Conservation (phyloP, 108 stramenopile species). For the Cylindrotheca closterium region DNA sequence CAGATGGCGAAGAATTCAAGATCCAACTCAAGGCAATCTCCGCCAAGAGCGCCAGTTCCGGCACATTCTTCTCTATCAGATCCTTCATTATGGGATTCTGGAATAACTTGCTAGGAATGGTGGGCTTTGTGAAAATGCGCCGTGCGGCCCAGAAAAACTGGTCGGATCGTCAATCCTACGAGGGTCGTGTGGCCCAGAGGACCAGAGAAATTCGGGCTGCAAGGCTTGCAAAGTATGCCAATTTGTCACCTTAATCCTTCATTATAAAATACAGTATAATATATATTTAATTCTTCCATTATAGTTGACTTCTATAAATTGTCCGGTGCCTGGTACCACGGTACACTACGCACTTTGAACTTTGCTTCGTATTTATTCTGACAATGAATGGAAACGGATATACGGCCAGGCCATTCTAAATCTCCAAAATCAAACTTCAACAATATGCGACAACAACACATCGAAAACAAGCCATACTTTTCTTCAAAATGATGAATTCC, state of each 20-base stretch:
- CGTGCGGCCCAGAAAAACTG: slow-evolving; percentile 71
- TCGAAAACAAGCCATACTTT: too few species aligned
- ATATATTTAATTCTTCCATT: too few species aligned
- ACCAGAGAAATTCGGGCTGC: slow-evolving; percentile 41
- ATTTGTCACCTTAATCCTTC: background rate
- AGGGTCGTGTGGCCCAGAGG: slow-evolving; percentile 56
- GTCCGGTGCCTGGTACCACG: too few species aligned
- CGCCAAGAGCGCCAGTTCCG: slow-evolving; percentile 53
- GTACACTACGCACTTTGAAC: too few species aligned
- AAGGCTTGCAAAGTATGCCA: background rate
- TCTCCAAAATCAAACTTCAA: too few species aligned
- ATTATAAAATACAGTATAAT: too few species aligned
- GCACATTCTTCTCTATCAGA: slow-evolving; percentile 70
- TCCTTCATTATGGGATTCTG: slow-evolving; percentile 82
- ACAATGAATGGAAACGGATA: too few species aligned
- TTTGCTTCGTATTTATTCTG: too few species aligned
- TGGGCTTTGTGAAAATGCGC: slow-evolving; percentile 75
- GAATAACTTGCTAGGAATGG: slow-evolving; percentile 86
- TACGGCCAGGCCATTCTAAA: too few species aligned
- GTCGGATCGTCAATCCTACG: slow-evolving; percentile 66
- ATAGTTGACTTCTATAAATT: too few species aligned
- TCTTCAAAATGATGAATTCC: background rate
- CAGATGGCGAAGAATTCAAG: slow-evolving; percentile 31
- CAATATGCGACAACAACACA: too few species aligned
- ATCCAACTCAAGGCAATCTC: slow-evolving; percentile 67